Evolutionary conservation across 192 early-diverging fungal species (phyloP), one percentile per base, ranked within the genome.

Genomic region (Backusella westeae): DNA sequence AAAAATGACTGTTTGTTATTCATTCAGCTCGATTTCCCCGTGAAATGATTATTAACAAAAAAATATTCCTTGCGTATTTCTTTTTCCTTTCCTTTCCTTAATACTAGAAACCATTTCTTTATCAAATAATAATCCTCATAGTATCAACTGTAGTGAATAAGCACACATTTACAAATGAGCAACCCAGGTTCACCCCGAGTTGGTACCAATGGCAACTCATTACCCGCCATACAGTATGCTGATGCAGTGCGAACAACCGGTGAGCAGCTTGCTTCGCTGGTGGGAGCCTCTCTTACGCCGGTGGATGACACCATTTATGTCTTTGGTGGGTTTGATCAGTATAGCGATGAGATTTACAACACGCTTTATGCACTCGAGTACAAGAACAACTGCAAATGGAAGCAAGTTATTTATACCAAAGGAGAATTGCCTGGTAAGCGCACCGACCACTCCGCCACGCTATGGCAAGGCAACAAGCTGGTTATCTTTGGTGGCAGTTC

Each of bases 331-430:
- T 92, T 92, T 71, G 77, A 92, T 72, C 84, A 87, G 35, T 92
- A 90, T 71, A 89, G 86, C 12, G 90, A 90, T 74, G 90, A 89
- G 44, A 90, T 92, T 44, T 91, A 86, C 80, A 90, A 92, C 70
- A 87, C 89, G 68, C 76, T 92, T 15, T 88, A 87, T 73, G 78
- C 79, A 14, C 76, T 91, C 3, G 82, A 85, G 2, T 77, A 85
- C 10, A 80, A 82, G 8, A 78, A 80, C 69, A 56, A 42, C 14
- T 75, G 59, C 12, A 65, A 75, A 52, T 92, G 91, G 91, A 78
- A 56, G 21, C 80, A 81, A 26, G 72, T 89, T 23, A 83, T 89
- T 32, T 85, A 87, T 49, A 85, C 85, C 19, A 87, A 86, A 26
- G 88, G 87, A 21, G 70, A 77, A 36, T 63, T 38, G 1, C 74